Conservation (phyloP, 2,329 filamentous ascomycete genomes). For the Tolypocladium tundrense region DNA sequence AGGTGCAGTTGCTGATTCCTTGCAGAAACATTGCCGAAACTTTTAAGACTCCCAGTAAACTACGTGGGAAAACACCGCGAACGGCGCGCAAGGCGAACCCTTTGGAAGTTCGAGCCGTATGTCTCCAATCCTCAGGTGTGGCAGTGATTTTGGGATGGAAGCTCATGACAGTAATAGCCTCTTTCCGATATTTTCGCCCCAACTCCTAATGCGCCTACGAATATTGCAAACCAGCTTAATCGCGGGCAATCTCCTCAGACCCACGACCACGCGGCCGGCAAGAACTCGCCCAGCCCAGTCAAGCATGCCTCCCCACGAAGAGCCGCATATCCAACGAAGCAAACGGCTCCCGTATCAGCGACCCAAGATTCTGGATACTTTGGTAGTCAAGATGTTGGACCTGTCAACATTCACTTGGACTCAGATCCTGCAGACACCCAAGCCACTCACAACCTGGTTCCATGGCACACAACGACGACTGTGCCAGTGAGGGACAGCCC, state of each 20-base stretch:
- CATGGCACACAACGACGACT: conserved; percentile 6
- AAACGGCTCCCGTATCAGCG: conserved; percentile 9
- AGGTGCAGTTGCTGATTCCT: conserved; percentile 5
- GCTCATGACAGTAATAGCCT: conserved; percentile 38
- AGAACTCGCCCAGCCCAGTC: conserved; percentile 20
- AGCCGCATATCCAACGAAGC: conserved; percentile 18
- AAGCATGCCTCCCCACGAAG: conserved; percentile 22
- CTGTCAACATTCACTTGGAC: conserved; percentile 13
- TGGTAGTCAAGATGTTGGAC: conserved; percentile 45
- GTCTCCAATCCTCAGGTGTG: conserved; percentile 14
- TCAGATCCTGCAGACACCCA: conserved; percentile 9
- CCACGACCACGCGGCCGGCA: conserved; percentile 39
- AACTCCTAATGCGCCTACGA: conserved; percentile 42
- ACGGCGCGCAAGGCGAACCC: conserved; percentile 53
- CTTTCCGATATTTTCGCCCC: conserved; percentile 49
- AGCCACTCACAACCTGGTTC: conserved; percentile 9
- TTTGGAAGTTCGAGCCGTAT: conserved; percentile 52
- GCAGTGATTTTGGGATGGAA: background rate
- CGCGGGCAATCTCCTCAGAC: conserved; percentile 47
- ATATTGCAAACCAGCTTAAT: conserved; percentile 37
- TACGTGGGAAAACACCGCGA: conserved; percentile 71
- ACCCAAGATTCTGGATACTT: conserved; percentile 59
- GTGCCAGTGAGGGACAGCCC: conserved; percentile 11
- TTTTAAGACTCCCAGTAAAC: conserved; percentile 87
- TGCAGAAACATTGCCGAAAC: conserved; percentile 79